These are phyloP conservation scores for Trichoderma asperellum DNA, from an alignment of 2,329 filamentous ascomycete species.

Conservation along the genomic window DNA sequence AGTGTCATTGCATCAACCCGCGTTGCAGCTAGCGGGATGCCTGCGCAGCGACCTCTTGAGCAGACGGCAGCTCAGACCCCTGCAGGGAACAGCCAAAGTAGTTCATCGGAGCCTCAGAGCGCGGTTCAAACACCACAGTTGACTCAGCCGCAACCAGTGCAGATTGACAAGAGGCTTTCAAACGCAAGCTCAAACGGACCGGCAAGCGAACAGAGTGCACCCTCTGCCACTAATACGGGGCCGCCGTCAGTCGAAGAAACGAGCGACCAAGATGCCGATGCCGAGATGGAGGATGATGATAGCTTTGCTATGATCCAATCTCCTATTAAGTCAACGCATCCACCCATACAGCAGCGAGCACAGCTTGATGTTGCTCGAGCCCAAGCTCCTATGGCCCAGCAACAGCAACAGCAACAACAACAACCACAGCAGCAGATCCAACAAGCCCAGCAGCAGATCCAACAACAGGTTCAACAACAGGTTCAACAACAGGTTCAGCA, in stretches of 20 bases:
- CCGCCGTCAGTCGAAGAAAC: constrained; percentile 52
- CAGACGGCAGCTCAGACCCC: constrained; percentile 36
- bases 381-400: constrained; percentile 42
- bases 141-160: constrained; percentile 32
- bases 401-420: constrained; percentile 34
- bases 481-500: constrained; percentile 35
- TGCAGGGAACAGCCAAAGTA: constrained; percentile 33
- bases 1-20: constrained; percentile 59
- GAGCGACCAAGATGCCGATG: constrained; percentile 50
- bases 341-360: constrained; percentile 46
- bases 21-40: constrained; percentile 50
- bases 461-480: constrained; percentile 30
- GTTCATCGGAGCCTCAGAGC: constrained; percentile 34
- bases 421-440: constrained; percentile 34
- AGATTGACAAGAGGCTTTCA: constrained; percentile 38
- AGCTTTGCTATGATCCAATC: constrained; percentile 53
- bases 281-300: constrained; percentile 63
- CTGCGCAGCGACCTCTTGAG: constrained; percentile 55
- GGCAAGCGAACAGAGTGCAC: constrained; percentile 42
- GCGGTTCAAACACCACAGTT: constrained; percentile 34
- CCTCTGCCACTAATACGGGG: constrained; percentile 42
- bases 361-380: constrained; percentile 51
- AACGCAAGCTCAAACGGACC: constrained; percentile 43
- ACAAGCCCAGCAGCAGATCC: constrained; percentile 30
- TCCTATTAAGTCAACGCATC: constrained; percentile 43